Conservation (phyloP, 495 filamentous ascomycete species). For the Aspergillus sclerotiicarbonarius region DNA sequence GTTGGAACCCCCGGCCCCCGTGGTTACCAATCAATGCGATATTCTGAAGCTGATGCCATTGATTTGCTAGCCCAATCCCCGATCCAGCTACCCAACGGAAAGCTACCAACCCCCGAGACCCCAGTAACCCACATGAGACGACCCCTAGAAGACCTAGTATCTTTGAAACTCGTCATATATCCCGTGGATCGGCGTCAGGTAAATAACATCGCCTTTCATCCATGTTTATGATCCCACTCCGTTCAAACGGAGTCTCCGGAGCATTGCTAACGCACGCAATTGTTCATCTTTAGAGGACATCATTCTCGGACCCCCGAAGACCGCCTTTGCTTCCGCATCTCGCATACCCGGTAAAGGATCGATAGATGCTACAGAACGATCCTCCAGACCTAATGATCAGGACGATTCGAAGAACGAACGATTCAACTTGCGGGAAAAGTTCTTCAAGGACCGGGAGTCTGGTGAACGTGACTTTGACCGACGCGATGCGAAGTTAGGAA, state of each 20-base stretch:
- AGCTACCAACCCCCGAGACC: conserved; percentile 42
- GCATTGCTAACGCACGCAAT: conserved; percentile 18
- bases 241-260: conserved; percentile 15
- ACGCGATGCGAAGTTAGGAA: conserved; percentile 37
- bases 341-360: conserved; percentile 53
- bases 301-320: conserved; percentile 84
- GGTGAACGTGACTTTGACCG: conserved; percentile 44
- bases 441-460: conserved; percentile 48
- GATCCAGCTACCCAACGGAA: conserved; percentile 49
- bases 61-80: conserved; percentile 39
- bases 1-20: conserved; percentile 22
- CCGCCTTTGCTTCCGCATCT: conserved; percentile 80
- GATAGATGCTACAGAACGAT: conserved; percentile 49
- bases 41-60: conserved; percentile 25
- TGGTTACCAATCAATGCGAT: conserved; percentile 1
- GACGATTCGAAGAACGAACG: conserved; percentile 53
- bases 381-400: conserved; percentile 46
- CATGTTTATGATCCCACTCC: conserved; percentile 2
- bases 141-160: conserved; percentile 54
- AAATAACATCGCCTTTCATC: conserved; percentile 15
- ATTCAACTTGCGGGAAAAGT: conserved; percentile 60
- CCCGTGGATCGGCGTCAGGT: conserved; percentile 61
- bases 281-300: conserved; percentile 69
- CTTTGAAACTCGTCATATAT: conserved; percentile 60
- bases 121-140: conserved; percentile 39